Conservation (phyloP, 768 basidiomycete genomes). For the Dioszegia aurantiaca region DNA sequence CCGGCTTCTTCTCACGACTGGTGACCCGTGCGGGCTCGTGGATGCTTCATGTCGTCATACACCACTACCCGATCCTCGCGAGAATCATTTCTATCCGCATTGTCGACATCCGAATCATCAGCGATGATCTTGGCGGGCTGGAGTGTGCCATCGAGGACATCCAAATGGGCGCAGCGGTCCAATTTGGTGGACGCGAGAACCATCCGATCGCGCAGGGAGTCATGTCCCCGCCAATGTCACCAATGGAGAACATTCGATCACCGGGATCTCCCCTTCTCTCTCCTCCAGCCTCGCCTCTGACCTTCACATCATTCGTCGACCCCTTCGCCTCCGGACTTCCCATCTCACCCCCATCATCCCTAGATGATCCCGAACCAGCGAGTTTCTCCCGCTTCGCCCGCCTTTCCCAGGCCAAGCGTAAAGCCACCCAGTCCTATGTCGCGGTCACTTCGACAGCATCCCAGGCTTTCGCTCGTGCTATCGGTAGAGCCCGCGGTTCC, state of each 20-base stretch:
- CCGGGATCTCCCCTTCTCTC: slow-evolving; percentile 13
- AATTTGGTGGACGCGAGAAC: slow-evolving; percentile 19
- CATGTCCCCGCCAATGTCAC: slow-evolving; percentile 9
- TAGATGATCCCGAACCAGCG: neutral
- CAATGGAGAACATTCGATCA: neutral
- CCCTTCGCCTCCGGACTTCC: neutral
- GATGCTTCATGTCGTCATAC: slow-evolving; percentile 29
- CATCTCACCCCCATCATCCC: neutral
- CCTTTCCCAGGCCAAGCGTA: slow-evolving; percentile 20
- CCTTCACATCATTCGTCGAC: slow-evolving; percentile 11
- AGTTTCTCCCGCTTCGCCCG: slow-evolving; percentile 1
- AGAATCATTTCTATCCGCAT: slow-evolving; percentile 29
- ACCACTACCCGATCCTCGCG: slow-evolving; percentile 33
- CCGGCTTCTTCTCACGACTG: neutral
- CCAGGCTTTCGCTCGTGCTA: slow-evolving; percentile 32
- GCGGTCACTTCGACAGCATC: slow-evolving; percentile 25
- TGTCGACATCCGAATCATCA: slow-evolving; percentile 19
- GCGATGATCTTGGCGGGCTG: slow-evolving; percentile 21
- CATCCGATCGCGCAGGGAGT: neutral
- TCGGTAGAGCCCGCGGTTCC: slow-evolving; percentile 36
- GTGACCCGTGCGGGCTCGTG: slow-evolving; percentile 2
- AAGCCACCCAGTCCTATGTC: slow-evolving; percentile 23
- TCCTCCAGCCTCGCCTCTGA: slow-evolving; percentile 19
- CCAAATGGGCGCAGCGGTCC: slow-evolving; percentile 17
- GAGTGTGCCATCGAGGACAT: slow-evolving; percentile 20